phyloP scores from a whole-genome alignment of 208 protist genomes.

The Leishmania braziliensis region DNA sequence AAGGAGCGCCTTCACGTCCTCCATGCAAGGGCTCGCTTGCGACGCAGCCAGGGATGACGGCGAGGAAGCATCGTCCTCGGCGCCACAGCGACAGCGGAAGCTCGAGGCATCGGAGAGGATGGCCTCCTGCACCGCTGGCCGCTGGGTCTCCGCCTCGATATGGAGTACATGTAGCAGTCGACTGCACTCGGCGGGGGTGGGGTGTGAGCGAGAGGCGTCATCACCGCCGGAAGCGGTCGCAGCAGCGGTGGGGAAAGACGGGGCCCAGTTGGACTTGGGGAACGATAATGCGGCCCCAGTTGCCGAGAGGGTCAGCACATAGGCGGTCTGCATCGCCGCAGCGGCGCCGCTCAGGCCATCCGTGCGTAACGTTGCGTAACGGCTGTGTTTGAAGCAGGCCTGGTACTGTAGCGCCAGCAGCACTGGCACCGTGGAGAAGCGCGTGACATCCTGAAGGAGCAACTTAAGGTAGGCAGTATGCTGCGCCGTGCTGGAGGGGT shows the following conservation, averaged over 20 bases:
- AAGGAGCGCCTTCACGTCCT: constrained; percentile 32
- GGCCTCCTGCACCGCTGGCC: constrained; percentile 7
- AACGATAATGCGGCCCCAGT: neutral
- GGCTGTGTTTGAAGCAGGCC: constrained; percentile 16
- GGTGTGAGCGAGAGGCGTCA: neutral
- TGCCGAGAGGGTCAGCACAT: constrained; percentile 15
- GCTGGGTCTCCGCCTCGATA: constrained; percentile 3
- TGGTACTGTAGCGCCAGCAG: constrained; percentile 46
- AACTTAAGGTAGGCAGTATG: constrained; percentile 38
- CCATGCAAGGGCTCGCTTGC: neutral
- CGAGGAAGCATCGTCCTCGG: neutral
- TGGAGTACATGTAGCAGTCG: constrained; percentile 1
- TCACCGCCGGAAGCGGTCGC: neutral
- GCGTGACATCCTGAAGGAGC: constrained; percentile 31
- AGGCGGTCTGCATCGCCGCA: constrained; percentile 18
- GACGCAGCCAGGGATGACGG: neutral
- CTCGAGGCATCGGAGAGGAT: constrained; percentile 10
- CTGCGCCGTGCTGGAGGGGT: constrained; percentile 20
- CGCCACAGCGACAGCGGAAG: neutral
- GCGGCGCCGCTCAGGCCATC: constrained; percentile 5
- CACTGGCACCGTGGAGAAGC: constrained; percentile 34
- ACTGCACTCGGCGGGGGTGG: neutral
- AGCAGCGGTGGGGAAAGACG: neutral
- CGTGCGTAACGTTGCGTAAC: constrained; percentile 22
- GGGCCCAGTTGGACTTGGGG: neutral